Evolutionary conservation across 1,284 basidiomycete genomes (phyloP).

Genomic region (Schizophyllum commune): DNA sequence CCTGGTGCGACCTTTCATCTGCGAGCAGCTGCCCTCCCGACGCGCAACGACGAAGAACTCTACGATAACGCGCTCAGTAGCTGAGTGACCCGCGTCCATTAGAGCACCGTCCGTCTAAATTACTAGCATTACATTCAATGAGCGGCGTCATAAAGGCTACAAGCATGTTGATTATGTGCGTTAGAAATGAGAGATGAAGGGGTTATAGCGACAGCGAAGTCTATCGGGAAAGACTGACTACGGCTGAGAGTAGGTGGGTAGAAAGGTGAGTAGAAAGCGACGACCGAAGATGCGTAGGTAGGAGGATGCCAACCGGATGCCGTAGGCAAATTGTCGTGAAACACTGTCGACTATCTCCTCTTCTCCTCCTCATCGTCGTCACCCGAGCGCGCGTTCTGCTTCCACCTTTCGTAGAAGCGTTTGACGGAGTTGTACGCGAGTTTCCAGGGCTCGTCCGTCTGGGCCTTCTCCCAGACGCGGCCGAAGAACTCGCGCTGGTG

Average conservation of each 20-base stretch:
- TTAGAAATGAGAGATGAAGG: neutral
- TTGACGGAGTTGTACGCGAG: constrained; percentile 41
- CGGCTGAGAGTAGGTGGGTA: neutral
- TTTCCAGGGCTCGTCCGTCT: constrained; percentile 43
- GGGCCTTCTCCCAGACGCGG: constrained; percentile 47
- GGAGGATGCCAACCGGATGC: neutral
- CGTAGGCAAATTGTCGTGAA: neutral
- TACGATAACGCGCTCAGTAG: no score
- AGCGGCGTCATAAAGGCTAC: constrained; percentile 1
- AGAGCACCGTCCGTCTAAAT: neutral
- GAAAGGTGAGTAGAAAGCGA: neutral
- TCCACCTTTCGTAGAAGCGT: constrained; percentile 41
- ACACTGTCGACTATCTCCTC: constrained; percentile 4
- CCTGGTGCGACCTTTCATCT: no score
- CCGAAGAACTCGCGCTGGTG: constrained; percentile 41
- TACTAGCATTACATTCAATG: neutral
- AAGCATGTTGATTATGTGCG: neutral
- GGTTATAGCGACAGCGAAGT: neutral
- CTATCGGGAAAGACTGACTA: neutral
- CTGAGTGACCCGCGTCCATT: neutral
- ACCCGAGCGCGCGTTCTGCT: constrained; percentile 29
- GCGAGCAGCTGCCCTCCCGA: no score
- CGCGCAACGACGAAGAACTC: no score
- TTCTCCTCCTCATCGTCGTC: constrained; percentile 32
- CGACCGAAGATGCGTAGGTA: no score